A percentile compares a stretch with the other conserved stretches of the same genome.
These are phyloP conservation scores for Umbelopsis ramanniana DNA, from an alignment of 192 early-diverging fungal species.

Conservation along the genomic window DNA sequence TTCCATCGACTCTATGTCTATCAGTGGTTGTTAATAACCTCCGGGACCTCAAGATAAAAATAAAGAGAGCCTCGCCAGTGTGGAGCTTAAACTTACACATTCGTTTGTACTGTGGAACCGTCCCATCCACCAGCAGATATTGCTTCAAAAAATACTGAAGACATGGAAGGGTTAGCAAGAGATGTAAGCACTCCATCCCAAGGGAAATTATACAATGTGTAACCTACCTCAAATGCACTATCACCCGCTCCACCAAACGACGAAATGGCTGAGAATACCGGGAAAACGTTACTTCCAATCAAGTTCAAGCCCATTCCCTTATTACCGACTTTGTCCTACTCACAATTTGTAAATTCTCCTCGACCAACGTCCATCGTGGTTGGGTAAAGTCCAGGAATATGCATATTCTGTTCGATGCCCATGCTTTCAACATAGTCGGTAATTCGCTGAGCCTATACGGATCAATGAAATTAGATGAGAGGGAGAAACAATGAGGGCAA, in stretches of 20 bases:
- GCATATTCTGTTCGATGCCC: slow-evolving; percentile 29
- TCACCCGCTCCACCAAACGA: slow-evolving; percentile 56
- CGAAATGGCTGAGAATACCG: slow-evolving; percentile 25
- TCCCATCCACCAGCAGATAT: slow-evolving; percentile 49
- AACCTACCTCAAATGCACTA: slow-evolving; percentile 61
- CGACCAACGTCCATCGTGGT: slow-evolving; percentile 46
- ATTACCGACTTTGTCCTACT: slow-evolving; percentile 13
- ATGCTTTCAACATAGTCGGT: slow-evolving; percentile 33
- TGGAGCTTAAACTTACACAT: slow-evolving; percentile 40
- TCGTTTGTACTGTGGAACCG: slow-evolving; percentile 33
- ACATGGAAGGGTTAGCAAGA: not conserved
- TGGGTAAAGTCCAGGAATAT: slow-evolving; percentile 69
- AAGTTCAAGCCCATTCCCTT: not conserved
- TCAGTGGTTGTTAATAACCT: not conserved
- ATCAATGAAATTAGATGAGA: not conserved
- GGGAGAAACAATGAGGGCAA: not conserved
- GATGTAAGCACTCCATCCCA: not conserved
- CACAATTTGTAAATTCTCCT: slow-evolving; percentile 36
- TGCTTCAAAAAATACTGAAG: slow-evolving; percentile 63
- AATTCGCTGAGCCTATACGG: slow-evolving; percentile 34
- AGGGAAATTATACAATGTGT: not conserved
- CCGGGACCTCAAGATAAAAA: not conserved
- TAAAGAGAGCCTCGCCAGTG: not conserved
- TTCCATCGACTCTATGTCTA: slow-evolving; percentile 40
- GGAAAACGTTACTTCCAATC: slow-evolving; percentile 9